Percentiles rank a stretch among this genome's conserved stretches.
phyloP scores from a whole-genome alignment of 805 yeast genomes.

The Spathaspora arborariae region DNA sequence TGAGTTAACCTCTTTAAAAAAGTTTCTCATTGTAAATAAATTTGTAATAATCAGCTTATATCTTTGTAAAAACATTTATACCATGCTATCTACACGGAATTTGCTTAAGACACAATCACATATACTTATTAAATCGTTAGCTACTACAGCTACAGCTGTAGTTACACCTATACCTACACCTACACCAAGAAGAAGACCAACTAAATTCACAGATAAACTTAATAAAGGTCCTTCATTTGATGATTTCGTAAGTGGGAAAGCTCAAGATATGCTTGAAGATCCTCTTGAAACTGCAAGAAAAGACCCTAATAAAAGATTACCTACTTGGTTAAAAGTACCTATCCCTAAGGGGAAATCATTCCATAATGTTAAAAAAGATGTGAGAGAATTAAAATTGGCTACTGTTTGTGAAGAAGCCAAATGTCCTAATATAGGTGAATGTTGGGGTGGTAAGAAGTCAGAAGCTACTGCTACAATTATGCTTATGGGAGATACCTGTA shows the following conservation, averaged over 20 bases:
- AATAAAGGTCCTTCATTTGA: slow-evolving; percentile 90
- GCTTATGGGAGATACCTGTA: slow-evolving; percentile 98
- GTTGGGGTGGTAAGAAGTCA: slow-evolving; percentile 97
- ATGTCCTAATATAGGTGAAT: slow-evolving; percentile 99
- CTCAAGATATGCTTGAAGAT: slow-evolving; percentile 62
- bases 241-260: slow-evolving; percentile 82
- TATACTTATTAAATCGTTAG: slow-evolving; percentile 8
- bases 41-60: background rate
- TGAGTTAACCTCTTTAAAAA: no score
- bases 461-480: slow-evolving; percentile 97
- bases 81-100: background rate
- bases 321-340: slow-evolving; percentile 91
- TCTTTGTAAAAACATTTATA: background rate
- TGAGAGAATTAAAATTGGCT: slow-evolving; percentile 81
- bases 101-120: background rate
- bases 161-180: slow-evolving; percentile 6
- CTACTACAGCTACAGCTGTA: slow-evolving; percentile 10
- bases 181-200: slow-evolving; percentile 43
- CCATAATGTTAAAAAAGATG: slow-evolving; percentile 76
- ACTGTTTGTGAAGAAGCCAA: slow-evolving; percentile 99
- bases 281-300: slow-evolving; percentile 73
- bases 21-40: background rate
- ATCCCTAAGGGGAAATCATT: slow-evolving; percentile 93
- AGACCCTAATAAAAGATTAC: slow-evolving; percentile 70
- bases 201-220: slow-evolving; percentile 64